Evolutionary conservation across 148 eudicot species (phyloP), one percentile per base, ranked within the genome.

Genomic region (Fagopyrum tataricum): DNA sequence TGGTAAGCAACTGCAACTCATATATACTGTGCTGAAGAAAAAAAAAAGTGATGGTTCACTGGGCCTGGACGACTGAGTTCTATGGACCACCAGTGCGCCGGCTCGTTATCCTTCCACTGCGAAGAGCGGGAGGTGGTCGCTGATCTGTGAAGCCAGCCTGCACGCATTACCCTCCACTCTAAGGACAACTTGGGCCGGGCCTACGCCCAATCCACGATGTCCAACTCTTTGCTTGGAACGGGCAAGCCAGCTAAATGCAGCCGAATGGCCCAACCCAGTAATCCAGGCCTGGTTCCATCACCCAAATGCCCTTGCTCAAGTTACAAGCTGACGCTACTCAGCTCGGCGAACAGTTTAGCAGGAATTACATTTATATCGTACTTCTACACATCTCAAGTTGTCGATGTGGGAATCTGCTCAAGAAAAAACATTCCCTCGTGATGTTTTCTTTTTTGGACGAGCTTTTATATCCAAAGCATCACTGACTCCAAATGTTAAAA

Each of bases 71-170:
- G 56, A 71, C 20, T 41, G 58, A 39, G 70, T 18, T 4, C 15
- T 31, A 41, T 0, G 72, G 31, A 4, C 76, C 79, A n/a, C 0
- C 37, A 24, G 48, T 6, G 72, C 76, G 13, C 72, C 42, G 72
- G 76, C 79, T 48, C 62, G 79, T 77, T 12, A 21, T 77, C 72
- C 79, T 51, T 51, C 56, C 56, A 51, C 56, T 51, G 56, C 58
- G 40, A 55, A 7, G 72, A 41, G 46, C 20, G 72, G 47, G 72
- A 39, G 48, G 72, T 69, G 18, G 24, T 69, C 72, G 72, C 72
- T 69, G 72, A 43, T 70, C 49, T 43, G 73, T 44, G 37, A 70
- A 23, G 9, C 73, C 73, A 43, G 73, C 73, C 73, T 70, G n/a
- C 24, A 7, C 31, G 73, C 73, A 15, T 6, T 70, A 11, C 53